Percentiles rank a stretch among this genome's conserved stretches.
Evolutionary conservation across 768 basidiomycete species (phyloP).

Genomic region (Pleurotus cornucopiae): DNA sequence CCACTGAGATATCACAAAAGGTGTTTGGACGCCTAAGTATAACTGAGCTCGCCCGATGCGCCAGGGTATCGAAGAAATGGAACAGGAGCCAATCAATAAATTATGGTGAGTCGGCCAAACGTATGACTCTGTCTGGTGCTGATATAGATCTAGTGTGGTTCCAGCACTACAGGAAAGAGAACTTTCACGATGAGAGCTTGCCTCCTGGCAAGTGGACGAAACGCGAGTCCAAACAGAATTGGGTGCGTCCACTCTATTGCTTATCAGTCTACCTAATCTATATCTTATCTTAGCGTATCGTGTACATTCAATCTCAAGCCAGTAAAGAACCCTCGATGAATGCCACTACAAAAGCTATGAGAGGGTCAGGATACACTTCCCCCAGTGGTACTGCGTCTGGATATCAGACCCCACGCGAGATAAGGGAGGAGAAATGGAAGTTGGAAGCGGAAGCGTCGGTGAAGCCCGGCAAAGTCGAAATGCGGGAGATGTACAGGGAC

Average conservation of each 20-base stretch:
- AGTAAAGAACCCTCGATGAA: constrained; percentile 34
- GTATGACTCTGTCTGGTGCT: not conserved
- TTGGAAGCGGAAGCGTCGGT: constrained; percentile 45
- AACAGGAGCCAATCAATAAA: constrained; percentile 85
- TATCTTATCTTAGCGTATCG: constrained; percentile 42
- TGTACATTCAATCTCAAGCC: constrained; percentile 37
- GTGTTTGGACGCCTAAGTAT: constrained; percentile 66
- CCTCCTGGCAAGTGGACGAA: constrained; percentile 89
- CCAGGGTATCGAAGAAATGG: constrained; percentile 85
- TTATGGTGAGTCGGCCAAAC: constrained; percentile 55
- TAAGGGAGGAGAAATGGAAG: constrained; percentile 76
- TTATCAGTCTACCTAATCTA: constrained; percentile 10
- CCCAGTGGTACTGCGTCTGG: constrained; percentile 45
- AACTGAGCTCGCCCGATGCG: constrained; percentile 68
- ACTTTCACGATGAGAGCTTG: constrained; percentile 76
- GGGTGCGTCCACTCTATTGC: constrained; percentile 45
- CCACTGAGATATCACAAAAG: constrained; percentile 77
- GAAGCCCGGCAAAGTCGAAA: constrained; percentile 73
- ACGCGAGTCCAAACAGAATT: constrained; percentile 90
- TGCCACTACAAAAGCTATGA: constrained; percentile 24
- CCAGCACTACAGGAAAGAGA: constrained; percentile 83
- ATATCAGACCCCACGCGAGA: constrained; percentile 73
- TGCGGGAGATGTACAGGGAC: constrained; percentile 91
- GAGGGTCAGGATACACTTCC: constrained; percentile 45
- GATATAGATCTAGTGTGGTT: constrained; percentile 75